Evolutionary conservation across 192 early-diverging fungal species (phyloP), one percentile per base, ranked within the genome.

Genomic region (Backusella liffmaniae): DNA sequence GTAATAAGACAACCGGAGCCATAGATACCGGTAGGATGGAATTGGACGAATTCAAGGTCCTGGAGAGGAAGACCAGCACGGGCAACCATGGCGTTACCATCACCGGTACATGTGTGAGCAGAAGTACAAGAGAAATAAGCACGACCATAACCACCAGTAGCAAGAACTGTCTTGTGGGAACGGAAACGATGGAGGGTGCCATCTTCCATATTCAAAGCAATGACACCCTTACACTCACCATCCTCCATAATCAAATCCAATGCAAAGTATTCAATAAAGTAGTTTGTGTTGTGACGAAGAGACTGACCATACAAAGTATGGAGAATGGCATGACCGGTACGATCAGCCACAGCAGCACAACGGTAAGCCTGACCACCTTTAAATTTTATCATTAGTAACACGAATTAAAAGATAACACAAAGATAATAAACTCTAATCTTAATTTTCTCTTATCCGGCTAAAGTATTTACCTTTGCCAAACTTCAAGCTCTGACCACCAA

Each of bases 201-300:
- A 80, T 99, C 98, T 87, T 99, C 97, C 92, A 96, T 94, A 89
- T 95, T 96, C 51, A 99, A 86, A 49, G 98, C 98, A 77, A 98
- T 89, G 66, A 99, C 92, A 84, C 98, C 98, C 77, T 95, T 93
- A 89, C 98, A 99, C 69, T 91, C 94, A 76, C 95, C 96, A 83
- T 98, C 92, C 84, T 99, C 96, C 98, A 99, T 99, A 84, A 99
- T 92, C 80, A 99, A 85, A 86, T 99, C 98, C 70, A 99, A 86
- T 56, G 96, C 98, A 90, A 98, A 99, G 91, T 97, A 99, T 88
- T 99, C 98, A 78, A 98, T 95, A 83, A 99, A 99, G 91, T 91
- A 99, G 76, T 93, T 97, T 59, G 98, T 96, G 80, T 98, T 92
- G 88, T 98, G 91, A 66, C 92, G 92, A 46, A 99, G 92, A 65